These are phyloP conservation scores for Fusarium sp. DNA, from an alignment of 2,329 filamentous ascomycete species.

Conservation along the genomic window DNA sequence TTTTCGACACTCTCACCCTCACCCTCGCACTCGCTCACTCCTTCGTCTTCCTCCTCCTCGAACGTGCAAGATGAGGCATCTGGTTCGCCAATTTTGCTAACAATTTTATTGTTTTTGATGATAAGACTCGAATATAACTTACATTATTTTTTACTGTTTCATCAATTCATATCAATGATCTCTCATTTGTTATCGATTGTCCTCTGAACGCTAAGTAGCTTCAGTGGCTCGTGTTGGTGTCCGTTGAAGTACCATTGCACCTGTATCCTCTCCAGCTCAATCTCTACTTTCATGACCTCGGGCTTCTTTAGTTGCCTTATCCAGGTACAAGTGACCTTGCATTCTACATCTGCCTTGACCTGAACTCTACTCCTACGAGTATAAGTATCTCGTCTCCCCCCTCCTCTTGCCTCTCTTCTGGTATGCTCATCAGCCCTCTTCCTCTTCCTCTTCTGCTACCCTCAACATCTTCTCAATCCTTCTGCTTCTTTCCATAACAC, in stretches of 20 bases:
- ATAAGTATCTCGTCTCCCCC: slow-evolving; percentile 48
- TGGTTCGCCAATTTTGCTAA: slow-evolving; percentile 8
- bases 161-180: background rate
- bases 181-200: background rate
- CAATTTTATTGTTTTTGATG: background rate
- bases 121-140: no score
- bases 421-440: slow-evolving; percentile 23
- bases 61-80: background rate
- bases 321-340: slow-evolving; percentile 22
- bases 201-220: background rate
- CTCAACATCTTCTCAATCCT: background rate
- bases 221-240: slow-evolving; percentile 10
- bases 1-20: background rate
- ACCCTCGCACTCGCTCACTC: no score
- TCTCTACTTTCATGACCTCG: background rate
- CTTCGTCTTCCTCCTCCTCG: background rate
- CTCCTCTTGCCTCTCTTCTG: slow-evolving; percentile 24
- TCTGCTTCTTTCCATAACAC: background rate
- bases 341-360: slow-evolving; percentile 14
- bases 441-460: background rate
- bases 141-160: background rate
- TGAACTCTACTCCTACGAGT: slow-evolving; percentile 19
- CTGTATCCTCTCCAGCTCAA: background rate
- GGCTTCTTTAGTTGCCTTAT: slow-evolving; percentile 19
- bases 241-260: background rate